phyloP scores from a whole-genome alignment of 768 basidiomycete genomes.

The Amanita pseudoporphyria region DNA sequence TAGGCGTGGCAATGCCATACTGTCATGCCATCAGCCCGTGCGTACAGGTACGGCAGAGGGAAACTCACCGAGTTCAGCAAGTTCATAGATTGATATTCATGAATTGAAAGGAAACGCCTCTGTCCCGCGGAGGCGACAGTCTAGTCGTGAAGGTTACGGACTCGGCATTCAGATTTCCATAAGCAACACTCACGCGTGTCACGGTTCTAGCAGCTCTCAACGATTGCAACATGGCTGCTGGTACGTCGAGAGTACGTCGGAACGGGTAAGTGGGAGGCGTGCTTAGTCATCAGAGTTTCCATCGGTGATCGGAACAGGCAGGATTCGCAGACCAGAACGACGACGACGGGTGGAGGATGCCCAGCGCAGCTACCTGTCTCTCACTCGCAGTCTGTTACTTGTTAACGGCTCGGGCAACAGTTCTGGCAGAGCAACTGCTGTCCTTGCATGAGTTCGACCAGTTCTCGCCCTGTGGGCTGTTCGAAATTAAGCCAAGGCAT shows the following conservation, averaged over 20 bases:
- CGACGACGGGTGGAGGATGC: constrained; percentile 63
- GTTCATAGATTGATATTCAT: constrained; percentile 96
- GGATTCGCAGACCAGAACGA: constrained; percentile 44
- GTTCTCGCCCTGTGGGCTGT: constrained; percentile 44
- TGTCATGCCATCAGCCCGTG: constrained; percentile 20
- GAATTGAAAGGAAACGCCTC: constrained; percentile 90
- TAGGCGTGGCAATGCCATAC: constrained; percentile 96
- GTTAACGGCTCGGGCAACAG: constrained; percentile 32
- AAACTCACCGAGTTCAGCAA: constrained; percentile 78
- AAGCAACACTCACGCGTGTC: constrained; percentile 51
- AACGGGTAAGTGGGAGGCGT: constrained; percentile 11
- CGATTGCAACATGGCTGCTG: constrained; percentile 52
- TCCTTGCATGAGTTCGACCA: constrained; percentile 76
- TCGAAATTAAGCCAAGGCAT: constrained; percentile 80
- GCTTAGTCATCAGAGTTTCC: constrained; percentile 36
- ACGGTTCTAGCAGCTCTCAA: constrained; percentile 55
- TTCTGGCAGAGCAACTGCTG: constrained; percentile 52
- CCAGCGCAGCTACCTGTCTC: constrained; percentile 56
- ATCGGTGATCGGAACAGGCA: constrained; percentile 2
- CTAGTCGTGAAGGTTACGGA: constrained; percentile 27
- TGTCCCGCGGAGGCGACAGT: constrained; percentile 61
- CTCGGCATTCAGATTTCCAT: too few relatives aligned
- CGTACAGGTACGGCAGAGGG: not conserved
- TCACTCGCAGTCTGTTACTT: constrained; percentile 34
- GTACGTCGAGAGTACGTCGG: too few relatives aligned